Percentiles rank a stretch among this genome's conserved stretches.
Conservation (phyloP, 495 filamentous ascomycete species). For the Penicillium canescens region DNA sequence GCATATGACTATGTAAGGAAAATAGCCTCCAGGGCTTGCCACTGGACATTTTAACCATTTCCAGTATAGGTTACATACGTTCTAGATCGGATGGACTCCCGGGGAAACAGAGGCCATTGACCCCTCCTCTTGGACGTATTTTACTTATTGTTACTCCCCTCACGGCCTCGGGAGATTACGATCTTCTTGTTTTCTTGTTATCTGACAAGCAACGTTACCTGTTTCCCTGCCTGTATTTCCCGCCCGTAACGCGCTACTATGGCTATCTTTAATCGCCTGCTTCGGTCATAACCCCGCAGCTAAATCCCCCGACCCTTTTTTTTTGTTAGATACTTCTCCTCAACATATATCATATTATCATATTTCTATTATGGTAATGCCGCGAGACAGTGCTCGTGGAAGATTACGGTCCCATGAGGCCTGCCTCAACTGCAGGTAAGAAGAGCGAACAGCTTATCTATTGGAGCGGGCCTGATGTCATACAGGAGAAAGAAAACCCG, state of each 20-base stretch:
- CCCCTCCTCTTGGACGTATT: no score
- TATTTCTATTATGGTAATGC: conserved; percentile 17
- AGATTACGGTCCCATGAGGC: conserved; percentile 47
- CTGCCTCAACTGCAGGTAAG: conserved; percentile 46
- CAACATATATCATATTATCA: neutral
- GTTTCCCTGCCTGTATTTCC: neutral
- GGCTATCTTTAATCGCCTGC: neutral
- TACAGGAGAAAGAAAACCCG: conserved; percentile 47
- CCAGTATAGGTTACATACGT: no score
- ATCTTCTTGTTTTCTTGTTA: no score
- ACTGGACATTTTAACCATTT: no score
- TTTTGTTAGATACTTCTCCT: neutral
- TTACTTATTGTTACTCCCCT: no score
- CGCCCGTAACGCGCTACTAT: neutral
- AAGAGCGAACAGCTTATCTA: neutral
- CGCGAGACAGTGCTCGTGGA: conserved; percentile 37
- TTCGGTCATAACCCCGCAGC: conserved; percentile 6
- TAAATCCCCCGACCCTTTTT: neutral
- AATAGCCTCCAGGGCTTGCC: no score
- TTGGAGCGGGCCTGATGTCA: neutral
- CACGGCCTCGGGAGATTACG: no score
- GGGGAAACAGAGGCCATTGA: no score
- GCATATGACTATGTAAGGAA: no score
- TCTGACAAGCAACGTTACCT: no score
- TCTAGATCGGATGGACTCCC: no score